Evolutionary conservation across 345 rosid genomes (phyloP), one percentile per base, ranked within the genome.

Genomic region (Citrus cavaleriei): DNA sequence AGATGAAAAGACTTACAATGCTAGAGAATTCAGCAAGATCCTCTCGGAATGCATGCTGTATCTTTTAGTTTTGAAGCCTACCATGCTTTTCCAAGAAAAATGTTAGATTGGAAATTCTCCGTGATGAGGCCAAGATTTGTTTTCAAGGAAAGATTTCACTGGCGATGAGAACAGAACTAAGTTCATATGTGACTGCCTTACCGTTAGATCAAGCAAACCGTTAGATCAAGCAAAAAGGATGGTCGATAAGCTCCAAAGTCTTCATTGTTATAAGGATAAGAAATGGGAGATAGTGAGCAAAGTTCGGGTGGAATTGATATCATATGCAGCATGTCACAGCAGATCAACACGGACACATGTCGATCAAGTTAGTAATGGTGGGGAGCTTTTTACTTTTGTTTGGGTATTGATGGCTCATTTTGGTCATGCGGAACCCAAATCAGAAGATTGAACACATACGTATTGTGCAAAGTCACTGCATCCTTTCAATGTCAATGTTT

Each of bases 391-490:
- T 19, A 83, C 89, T 35, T 84, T 86, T 57, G 87, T 94, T 72
- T 90, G 97, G 95, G 65, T 93, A 40, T 76, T 92, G 82, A 92
- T 92, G 93, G 93, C 92, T 64, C 98, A 93, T 80, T 83, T 93
- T 13, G 92, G 97, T 27, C 32, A 91, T 4, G 86, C 86, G 30
- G 79, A 84, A 21, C 89, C 42, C 12, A 38, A 89, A 70, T 89
- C 86, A 85, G 91, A 89, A 57, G 87, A 85, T 60, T 38, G 42
- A 38, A 38, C 2, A 1, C 10, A 38, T 38, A 38, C 2, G 42
- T 38, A 8, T 8, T 38, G 42, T 8, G 14, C 49, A 42, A 42
- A 10, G 14, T 10, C 49, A 42, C 49, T 14, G 10, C 13, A 9
- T 40, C 46, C 46, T 40, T 40, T 40, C 12, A 40, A 10, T 40